A percentile compares a stretch with the other conserved stretches of the same genome.
These are phyloP conservation scores for Colletotrichum incanum DNA, from an alignment of 2,329 filamentous ascomycete species.

Conservation along the genomic window DNA sequence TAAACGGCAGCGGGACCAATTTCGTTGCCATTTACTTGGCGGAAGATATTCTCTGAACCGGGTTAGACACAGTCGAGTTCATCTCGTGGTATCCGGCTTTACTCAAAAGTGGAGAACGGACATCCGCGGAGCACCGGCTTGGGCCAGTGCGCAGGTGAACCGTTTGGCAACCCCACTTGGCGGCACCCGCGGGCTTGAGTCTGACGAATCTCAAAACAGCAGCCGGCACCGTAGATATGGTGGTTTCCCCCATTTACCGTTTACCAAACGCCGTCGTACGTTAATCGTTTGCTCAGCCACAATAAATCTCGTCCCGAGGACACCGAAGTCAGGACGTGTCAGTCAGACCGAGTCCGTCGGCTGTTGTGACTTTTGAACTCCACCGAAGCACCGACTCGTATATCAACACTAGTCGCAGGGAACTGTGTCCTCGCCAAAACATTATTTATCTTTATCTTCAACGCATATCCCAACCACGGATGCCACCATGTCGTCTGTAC, in stretches of 20 bases:
- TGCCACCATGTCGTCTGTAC: constrained; percentile 10
- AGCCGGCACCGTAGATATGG: not conserved
- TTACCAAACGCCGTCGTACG: not conserved
- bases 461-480: not conserved
- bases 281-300: constrained; percentile 7
- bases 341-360: not conserved
- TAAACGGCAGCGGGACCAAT: too few species aligned
- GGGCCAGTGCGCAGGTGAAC: not conserved
- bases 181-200: not conserved
- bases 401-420: not conserved
- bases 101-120: constrained; percentile 7
- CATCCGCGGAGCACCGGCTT: constrained; percentile 8
- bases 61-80: not conserved
- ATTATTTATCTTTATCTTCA: constrained; percentile 10
- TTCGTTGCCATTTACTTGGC: too few species aligned
- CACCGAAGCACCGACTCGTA: not conserved
- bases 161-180: not conserved
- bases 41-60: too few species aligned
- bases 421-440: too few species aligned
- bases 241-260: not conserved
- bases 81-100: not conserved
- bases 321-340: not conserved
- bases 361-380: too few species aligned
- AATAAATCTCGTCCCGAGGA: constrained; percentile 1
- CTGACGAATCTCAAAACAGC: not conserved